Evolutionary conservation across 768 basidiomycete species (phyloP).

Genomic region (Nidularia sp.): DNA sequence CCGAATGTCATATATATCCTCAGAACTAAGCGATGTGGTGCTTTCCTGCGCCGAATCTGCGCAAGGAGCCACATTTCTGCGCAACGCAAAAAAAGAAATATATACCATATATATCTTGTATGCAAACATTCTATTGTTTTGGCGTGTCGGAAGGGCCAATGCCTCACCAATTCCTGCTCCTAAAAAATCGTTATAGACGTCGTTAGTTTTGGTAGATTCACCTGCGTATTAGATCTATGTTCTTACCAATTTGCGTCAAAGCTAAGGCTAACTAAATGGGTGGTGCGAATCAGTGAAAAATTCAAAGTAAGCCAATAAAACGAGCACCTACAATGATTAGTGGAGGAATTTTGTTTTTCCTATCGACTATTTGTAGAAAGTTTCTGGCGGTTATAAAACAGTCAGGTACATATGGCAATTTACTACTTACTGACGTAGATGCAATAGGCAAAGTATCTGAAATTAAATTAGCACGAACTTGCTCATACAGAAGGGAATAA

Average conservation of each 20-base stretch:
- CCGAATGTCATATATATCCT: too few relatives aligned
- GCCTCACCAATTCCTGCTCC: not conserved
- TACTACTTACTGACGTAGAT: conserved; percentile 7
- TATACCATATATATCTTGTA: too few relatives aligned
- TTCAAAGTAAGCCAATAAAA: not conserved
- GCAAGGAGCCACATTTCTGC: too few relatives aligned
- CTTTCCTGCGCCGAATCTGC: too few relatives aligned
- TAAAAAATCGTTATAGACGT: not conserved
- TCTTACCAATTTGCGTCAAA: conserved; percentile 8
- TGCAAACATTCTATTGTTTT: too few relatives aligned
- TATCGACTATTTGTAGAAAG: conserved; percentile 6
- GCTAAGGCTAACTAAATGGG: conserved; percentile 4
- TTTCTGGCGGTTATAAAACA: not conserved
- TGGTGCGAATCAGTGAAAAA: not conserved
- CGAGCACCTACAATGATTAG: conserved; percentile 11
- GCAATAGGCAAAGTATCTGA: conserved; percentile 14
- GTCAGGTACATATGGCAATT: not conserved
- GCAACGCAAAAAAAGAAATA: too few relatives aligned
- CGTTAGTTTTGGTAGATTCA: not conserved
- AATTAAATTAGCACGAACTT: too few relatives aligned
- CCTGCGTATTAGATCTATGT: not conserved
- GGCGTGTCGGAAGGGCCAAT: not conserved
- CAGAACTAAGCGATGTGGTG: too few relatives aligned
- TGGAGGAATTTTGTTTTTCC: conserved; percentile 9
- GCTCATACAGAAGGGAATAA: not conserved